Percentiles rank a stretch among this genome's conserved stretches.
Evolutionary conservation across 2,329 filamentous ascomycete genomes (phyloP).

Genomic region (Xylariaceae sp.): DNA sequence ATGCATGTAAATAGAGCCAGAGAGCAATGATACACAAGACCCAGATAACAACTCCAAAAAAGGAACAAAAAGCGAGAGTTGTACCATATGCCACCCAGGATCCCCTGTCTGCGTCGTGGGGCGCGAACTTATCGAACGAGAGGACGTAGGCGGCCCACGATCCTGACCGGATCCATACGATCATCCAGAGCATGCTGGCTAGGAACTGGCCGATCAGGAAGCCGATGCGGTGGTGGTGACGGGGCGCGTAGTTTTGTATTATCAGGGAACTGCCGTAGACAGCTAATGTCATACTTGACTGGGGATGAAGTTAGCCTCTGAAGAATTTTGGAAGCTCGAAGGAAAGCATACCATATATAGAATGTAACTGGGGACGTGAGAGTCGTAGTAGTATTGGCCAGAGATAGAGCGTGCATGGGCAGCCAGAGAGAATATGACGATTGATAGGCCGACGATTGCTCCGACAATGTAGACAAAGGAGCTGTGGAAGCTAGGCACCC

Average conservation of each 20-base stretch:
- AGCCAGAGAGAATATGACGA: constrained; percentile 37
- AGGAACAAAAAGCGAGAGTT: constrained; percentile 37
- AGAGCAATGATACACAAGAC: constrained; percentile 36
- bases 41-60: constrained; percentile 40
- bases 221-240: constrained; percentile 25
- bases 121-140: constrained; percentile 23
- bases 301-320: constrained; percentile 14
- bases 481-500: constrained; percentile 35
- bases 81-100: constrained; percentile 28
- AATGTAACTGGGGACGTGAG: constrained; percentile 39
- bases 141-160: constrained; percentile 32
- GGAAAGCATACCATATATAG: constrained; percentile 42
- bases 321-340: not conserved
- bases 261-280: constrained; percentile 37
- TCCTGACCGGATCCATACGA: constrained; percentile 40
- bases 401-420: constrained; percentile 39
- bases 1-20: constrained; percentile 32
- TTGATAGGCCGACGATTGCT: constrained; percentile 37
- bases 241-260: constrained; percentile 34
- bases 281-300: constrained; percentile 40
- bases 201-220: constrained; percentile 34
- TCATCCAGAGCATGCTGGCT: constrained; percentile 41
- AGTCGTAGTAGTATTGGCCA: constrained; percentile 25
- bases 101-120: constrained; percentile 9
- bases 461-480: constrained; percentile 37